Evolutionary conservation across 1,284 basidiomycete species (phyloP).

Genomic region (Lentinula novae-zelandiae): DNA sequence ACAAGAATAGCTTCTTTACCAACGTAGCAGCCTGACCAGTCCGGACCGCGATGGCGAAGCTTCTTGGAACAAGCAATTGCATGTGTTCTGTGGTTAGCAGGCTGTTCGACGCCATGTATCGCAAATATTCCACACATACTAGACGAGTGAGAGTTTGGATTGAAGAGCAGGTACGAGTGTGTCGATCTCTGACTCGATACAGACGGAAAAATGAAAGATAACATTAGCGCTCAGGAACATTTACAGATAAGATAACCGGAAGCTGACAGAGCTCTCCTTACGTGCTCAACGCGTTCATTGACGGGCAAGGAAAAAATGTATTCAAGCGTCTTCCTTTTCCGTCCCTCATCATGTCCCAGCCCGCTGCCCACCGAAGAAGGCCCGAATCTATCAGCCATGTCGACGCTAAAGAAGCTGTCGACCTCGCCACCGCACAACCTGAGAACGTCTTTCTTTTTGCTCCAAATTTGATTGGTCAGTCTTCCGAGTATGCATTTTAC

Average conservation of each 20-base stretch:
- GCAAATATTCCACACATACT: conserved; percentile 89
- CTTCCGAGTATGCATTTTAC: background rate
- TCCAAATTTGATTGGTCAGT: conserved; percentile 88
- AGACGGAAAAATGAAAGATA: conserved; percentile 9
- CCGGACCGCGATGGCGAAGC: conserved; percentile 90
- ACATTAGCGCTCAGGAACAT: background rate
- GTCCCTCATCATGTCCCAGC: conserved; percentile 25
- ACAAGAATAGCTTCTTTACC: conserved; percentile 79
- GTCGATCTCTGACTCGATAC: conserved; percentile 8
- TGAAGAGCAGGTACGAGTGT: background rate
- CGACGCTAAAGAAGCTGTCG: conserved; percentile 76
- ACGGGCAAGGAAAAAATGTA: background rate
- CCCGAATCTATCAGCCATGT: conserved; percentile 58
- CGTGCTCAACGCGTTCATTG: background rate
- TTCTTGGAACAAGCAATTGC: conserved; percentile 86
- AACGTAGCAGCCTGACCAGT: conserved; percentile 94
- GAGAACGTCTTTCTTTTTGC: conserved; percentile 97
- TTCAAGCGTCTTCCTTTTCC: background rate
- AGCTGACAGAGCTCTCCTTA: background rate
- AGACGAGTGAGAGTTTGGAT: conserved; percentile 4
- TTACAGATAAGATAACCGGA: background rate
- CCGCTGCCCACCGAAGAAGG: conserved; percentile 29
- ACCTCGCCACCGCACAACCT: conserved; percentile 79
- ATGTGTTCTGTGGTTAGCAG: conserved; percentile 62
- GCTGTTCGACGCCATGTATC: conserved; percentile 75